Base-by-base conservation (phyloP, 1,284 basidiomycete genomes). In the Inonotus obliquus region DNA sequence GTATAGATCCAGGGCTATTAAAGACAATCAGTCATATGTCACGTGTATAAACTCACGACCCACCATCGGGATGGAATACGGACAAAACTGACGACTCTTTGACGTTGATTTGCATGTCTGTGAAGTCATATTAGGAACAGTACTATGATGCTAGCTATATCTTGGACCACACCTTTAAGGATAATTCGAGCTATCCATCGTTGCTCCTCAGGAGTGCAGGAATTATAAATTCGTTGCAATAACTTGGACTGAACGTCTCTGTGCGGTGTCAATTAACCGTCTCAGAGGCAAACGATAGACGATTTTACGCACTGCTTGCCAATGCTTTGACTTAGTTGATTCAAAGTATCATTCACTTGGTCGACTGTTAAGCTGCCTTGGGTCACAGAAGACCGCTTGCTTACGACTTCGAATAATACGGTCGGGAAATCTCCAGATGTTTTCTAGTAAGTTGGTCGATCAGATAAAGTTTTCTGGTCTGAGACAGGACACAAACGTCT, bases 181-280 rank as follows among this genome's bases (percentile, higher is more conserved):
- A 98, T 91, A 69, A 98, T 93, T 3, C 93, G 84, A 14, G 92
- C 87, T 59, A 98, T 87, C 96, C 96, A 98, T 60, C 85, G 82
- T 69, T 96, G 94, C 69, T 97, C 92, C 63, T 86, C 83, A 0
- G 93, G 78, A 0, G 92, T 94, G 27, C 86, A 78, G 52, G 84
- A 81, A 67, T 91, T 89, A 69, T 93, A 92, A 13, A 96, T 77
- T 9, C 83, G 80, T 62, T 89, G 85, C 60, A 96, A 72, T 29
- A 94, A 83, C 54, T 82, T 87, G 0, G 87, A 81, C 68, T 94
- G 91, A 7, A 83, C 70, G 23, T 89, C 85, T 39, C 93, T 96
- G 55, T 27, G 51, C 4, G 5, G 17, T 10, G n/a, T 52, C 32
- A 49, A 41, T 27, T 17, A 27, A 13, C n/a, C 21, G 4, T n/a